Evolutionary conservation across 768 basidiomycete species (phyloP).

Genomic region (Scleroderma bovista): DNA sequence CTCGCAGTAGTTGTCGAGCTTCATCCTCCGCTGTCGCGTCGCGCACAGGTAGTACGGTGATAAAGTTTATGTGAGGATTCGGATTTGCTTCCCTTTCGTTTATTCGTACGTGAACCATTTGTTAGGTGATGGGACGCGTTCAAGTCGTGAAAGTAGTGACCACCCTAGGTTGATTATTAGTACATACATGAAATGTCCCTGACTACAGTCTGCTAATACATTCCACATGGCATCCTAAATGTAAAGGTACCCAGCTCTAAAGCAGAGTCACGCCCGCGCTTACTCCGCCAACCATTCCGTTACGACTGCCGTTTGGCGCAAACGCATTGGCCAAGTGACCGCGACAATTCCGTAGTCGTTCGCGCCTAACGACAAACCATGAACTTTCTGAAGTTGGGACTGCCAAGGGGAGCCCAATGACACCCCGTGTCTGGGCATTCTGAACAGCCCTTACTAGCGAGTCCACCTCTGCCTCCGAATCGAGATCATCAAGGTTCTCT

Average conservation of each 20-base stretch:
- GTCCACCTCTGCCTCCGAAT: constrained; percentile 84
- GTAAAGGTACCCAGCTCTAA: background rate
- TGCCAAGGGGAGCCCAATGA: constrained; percentile 62
- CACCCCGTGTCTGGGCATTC: constrained; percentile 48
- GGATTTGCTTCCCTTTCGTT: constrained; percentile 70
- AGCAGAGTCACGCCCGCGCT: constrained; percentile 3
- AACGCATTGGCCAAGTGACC: constrained; percentile 55
- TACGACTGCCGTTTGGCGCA: constrained; percentile 15
- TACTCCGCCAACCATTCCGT: constrained; percentile 16
- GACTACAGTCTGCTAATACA: no score
- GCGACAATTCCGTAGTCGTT: constrained; percentile 52
- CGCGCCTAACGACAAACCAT: constrained; percentile 78
- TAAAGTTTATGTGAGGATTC: constrained; percentile 75
- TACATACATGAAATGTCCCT: no score
- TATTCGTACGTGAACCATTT: constrained; percentile 69
- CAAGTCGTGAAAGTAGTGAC: no score
- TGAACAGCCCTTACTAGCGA: constrained; percentile 60
- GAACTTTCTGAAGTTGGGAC: constrained; percentile 67
- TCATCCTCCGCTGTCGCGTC: constrained; percentile 49
- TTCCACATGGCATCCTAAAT: no score
- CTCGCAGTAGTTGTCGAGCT: constrained; percentile 66
- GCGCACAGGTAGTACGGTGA: constrained; percentile 45
- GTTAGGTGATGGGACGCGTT: no score
- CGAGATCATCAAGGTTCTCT: constrained; percentile 73
- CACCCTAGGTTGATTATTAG: no score